Base-by-base conservation (phyloP, 2,329 filamentous ascomycete genomes). In the Leptographium wingfieldii region DNA sequence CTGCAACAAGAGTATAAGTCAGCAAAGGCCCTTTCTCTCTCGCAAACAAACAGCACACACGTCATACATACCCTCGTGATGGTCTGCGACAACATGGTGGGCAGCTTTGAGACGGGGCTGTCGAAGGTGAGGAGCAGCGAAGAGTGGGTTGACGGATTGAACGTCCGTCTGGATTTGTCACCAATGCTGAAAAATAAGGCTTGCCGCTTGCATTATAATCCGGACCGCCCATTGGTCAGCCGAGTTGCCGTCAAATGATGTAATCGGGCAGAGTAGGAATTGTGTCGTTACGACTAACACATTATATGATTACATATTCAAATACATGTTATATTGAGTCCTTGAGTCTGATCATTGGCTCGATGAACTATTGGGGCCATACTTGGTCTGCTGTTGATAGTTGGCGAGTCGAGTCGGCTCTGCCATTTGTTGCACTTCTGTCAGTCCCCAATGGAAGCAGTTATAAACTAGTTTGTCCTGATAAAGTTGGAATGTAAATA, bases 31-130 rank as follows among this genome's bases (percentile, higher is more conserved):
- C 48, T 2, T n/a, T 11, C 9, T 22, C 22, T 6, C 19, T 22
- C 19, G 22, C 4, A n/a, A 49, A n/a, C 9, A 22, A 14, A 14
- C 1, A 3, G 5, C 6, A 4, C 1, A n/a, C 3, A 53, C 31
- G 29, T 3, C 25, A 16, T 22, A 46, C 61, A 2, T 57, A 64
- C 63, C 57, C 62, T 58, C 43, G 59, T 48, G n/a, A 48, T n/a
- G 10, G 63, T 53, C 35, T 59, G 63, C n/a, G 63, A 58, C 38
- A 64, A 58, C 63, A 64, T 63, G 35, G 43, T 56, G 53, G 58
- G 43, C 52, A 12, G 27, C 33, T 19, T 54, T 1, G 25, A 6
- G 5, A 11, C 31, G 22, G 14, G 35, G n/a, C 5, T 33, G 55
- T 48, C 14, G 38, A n/a, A 31, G 9, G 29, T 27, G 2, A 35